Base-by-base conservation (phyloP, 1,139 yeast genomes). In the Yamadazyma atmosphaerica region DNA sequence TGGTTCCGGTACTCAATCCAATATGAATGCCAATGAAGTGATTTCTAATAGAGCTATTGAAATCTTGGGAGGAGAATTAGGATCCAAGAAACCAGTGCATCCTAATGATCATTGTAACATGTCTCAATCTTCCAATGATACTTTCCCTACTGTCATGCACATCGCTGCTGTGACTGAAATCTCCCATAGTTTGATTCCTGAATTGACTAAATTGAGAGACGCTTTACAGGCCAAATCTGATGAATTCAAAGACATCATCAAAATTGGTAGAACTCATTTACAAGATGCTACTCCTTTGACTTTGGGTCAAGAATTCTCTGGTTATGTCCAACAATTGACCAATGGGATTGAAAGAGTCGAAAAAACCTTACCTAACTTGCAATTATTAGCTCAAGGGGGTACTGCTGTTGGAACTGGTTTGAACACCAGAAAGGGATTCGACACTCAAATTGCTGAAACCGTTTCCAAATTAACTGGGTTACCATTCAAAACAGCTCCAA, bases 141-240 rank as follows among this genome's bases (percentile, higher is more conserved):
- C 98, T 41, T 87, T 90, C 86, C 98, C 98, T 51, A 90, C 98
- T 25, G 98, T 92, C 42, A 92, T 92, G 98, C 98, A 92, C 72
- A 92, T 92, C 68, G 98, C 98, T 38, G 97, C 98, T 22, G 96
- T 90, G 44, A 77, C 86, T 36, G 96, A 92, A 71, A 86, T 92
- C 68, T 73, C 83, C 40, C 60, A 77, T 55, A 72, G 74, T 37
- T 76, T 94, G 62, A 55, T 92, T 39, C 98, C 98, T 25, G 86
- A 88, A 56, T 74, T 92, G 58, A 74, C 78, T 43, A 74, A 72
- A 38, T 81, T 92, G 58, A 86, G 86, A 65, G 87, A 84, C 56
- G 76, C 96, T 19, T 72, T 94, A 50, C 77, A 78, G 42, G 75
- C 65, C 47, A 92, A 92, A 72, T 62, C 90, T 35, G 81, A 84